Percentiles rank a stretch among this genome's conserved stretches.
phyloP scores from a whole-genome alignment of 176 grass and related monocot species.

The Oryza meridionalis region DNA sequence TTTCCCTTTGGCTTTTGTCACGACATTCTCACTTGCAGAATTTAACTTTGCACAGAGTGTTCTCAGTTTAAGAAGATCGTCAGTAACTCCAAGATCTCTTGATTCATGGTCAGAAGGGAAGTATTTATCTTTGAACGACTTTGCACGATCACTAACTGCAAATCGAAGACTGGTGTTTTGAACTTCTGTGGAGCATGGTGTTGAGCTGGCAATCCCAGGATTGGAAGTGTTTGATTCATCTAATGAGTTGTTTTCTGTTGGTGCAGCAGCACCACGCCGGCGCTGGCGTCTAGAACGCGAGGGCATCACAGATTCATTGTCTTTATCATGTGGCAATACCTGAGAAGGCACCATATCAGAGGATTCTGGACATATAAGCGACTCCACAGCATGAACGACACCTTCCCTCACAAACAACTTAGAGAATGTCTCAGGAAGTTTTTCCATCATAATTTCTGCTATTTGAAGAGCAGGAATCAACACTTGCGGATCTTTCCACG shows the following conservation, averaged over 20 bases:
- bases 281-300: slow-evolving; percentile 75
- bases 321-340: slow-evolving; percentile 40
- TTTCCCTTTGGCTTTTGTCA: slow-evolving; percentile 81
- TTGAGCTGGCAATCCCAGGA: slow-evolving; percentile 35
- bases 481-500: slow-evolving; percentile 95
- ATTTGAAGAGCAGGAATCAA: slow-evolving; percentile 93
- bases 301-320: slow-evolving; percentile 47
- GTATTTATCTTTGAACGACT: slow-evolving; percentile 74
- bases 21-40: slow-evolving; percentile 55
- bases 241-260: slow-evolving; percentile 47
- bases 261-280: slow-evolving; percentile 47
- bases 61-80: slow-evolving; percentile 74
- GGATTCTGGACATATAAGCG: slow-evolving; percentile 62
- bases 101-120: slow-evolving; percentile 66
- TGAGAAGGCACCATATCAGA: slow-evolving; percentile 54
- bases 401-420: slow-evolving; percentile 96
- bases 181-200: slow-evolving; percentile 40
- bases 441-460: slow-evolving; percentile 93
- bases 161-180: slow-evolving; percentile 64
- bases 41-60: slow-evolving; percentile 73
- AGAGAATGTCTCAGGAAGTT: slow-evolving; percentile 78
- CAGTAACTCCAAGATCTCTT: slow-evolving; percentile 65
- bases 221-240: slow-evolving; percentile 60
- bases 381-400: slow-evolving; percentile 86
- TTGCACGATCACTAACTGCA: slow-evolving; percentile 68